Base-by-base conservation (phyloP, 2,329 filamentous ascomycete species). In the Neofusicoccum sp. region DNA sequence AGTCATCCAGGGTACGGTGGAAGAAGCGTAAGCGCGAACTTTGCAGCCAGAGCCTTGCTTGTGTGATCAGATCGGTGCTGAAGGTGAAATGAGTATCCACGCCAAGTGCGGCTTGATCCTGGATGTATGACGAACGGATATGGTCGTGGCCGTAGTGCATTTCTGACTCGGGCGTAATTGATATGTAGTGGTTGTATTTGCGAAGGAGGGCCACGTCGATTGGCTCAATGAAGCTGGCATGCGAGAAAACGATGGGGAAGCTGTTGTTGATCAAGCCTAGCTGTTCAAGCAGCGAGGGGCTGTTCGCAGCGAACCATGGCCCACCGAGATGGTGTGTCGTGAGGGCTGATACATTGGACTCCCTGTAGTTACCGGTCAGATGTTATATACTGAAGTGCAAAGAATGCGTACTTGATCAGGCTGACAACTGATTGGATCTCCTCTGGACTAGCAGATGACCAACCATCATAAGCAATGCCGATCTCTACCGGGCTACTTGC, bases 81-180 rank as follows among this genome's bases (percentile, higher is more conserved):
- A 79, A 85, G 8, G 82, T 81, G 64, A 83, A 81, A 66, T 84
- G 81, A 0, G 82, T 85, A 67, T 87, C 84, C 7, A 86, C 75
- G 2, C 84, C 84, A 0, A 87, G 76, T 1, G 82, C 71, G 1
- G 78, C 79, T 65, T 86, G 83, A 67, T 87, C 84, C 36, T 78
- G 77, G 37, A 81, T 74, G 7, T 76, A 69, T 61, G 81, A 76
- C 28, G 74, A 77, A 41, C 71, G 68, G 1, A 78, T 76, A 63
- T 86, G 82, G 0, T 73, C 76, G 67, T 85, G 83, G 16, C 85
- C 84, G 70, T 81, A 86, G 69, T 85, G 83, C 77, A 85, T 81
- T 67, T 87, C 85, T 0, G 82, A 84, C 68, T 87, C 85, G 1
- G 84, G 83, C 0, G 85, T 87, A 64, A 84, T 84, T 58, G 83